Evolutionary conservation across 2,329 filamentous ascomycete genomes (phyloP), one percentile per base, ranked within the genome.

Genomic region (Lasiodiplodia citricola): DNA sequence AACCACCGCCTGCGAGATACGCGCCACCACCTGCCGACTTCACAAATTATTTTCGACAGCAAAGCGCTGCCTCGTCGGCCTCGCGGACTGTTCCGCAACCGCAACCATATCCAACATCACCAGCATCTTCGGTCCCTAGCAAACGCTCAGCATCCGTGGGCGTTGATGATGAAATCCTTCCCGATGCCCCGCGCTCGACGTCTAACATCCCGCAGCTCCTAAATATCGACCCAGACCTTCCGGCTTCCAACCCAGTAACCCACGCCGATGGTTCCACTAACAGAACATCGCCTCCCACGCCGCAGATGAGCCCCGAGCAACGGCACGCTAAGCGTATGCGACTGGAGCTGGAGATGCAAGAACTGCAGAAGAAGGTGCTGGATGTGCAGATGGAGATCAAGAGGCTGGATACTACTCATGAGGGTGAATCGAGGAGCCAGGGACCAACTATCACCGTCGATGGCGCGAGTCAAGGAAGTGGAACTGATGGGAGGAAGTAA

Each of bases 271-370:
- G 56, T 14, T 16, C 35, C 14, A 52, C 47, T 11, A 50, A 28
- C 11, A 41, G 14, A 16, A 68, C 41, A 11, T 37, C 62, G 35
- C 56, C 66, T 23, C 66, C 56, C 4, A 68, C 56, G 4, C 66
- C 66, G 11, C 55, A 57, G 7, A 68, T 68, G 44, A 68, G 66
- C 37, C 66, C 66, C n/a, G 66, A 68, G 35, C 66, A 68, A n/a
- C 56, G 66, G 23, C 55, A 56, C 23, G 66, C 50, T 3, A 68
- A 68, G 56, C 50, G 66, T 21, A 51, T 51, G 47, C 51, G 52
- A 21, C 47, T 68, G 47, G 66, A 68, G 38, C 31, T 68, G 21
- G 66, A 68, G n/a, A 68, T 68, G 66, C 56, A 63, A 23, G 56
- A 68, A 35, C 8, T 68, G 47, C 44, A 60, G 18, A 57, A 51